These are phyloP conservation scores for Globisporangium solare DNA, from an alignment of 352 stramenopile genomes.

Conservation along the genomic window DNA sequence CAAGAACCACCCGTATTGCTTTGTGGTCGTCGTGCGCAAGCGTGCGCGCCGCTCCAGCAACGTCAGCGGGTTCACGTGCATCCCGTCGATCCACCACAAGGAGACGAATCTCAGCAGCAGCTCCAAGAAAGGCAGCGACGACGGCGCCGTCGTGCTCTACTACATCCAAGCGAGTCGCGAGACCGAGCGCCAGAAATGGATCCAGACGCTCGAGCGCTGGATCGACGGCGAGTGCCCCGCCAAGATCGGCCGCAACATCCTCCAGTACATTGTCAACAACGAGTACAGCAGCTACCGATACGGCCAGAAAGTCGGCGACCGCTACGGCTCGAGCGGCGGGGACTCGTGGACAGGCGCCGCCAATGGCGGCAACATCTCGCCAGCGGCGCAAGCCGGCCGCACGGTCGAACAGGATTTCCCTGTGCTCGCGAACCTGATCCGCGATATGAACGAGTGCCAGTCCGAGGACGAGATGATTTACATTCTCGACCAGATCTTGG, in stretches of 20 bases:
- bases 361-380: constrained; percentile 25
- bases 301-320: constrained; percentile 47
- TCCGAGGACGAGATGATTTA: constrained; percentile 80
- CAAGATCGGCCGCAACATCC: constrained; percentile 49
- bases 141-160: constrained; percentile 50
- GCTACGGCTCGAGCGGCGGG: constrained; percentile 10
- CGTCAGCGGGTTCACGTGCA: constrained; percentile 28
- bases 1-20: constrained; percentile 58
- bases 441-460: constrained; percentile 70
- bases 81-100: constrained; percentile 45
- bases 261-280: constrained; percentile 75
- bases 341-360: constrained; percentile 7
- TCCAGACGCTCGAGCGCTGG: constrained; percentile 65
- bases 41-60: constrained; percentile 33
- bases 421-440: constrained; percentile 68
- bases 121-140: constrained; percentile 19
- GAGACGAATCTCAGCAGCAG: constrained; percentile 44
- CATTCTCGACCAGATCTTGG: constrained; percentile 76
- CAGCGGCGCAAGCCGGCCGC: constrained; percentile 44
- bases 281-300: constrained; percentile 63
- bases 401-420: constrained; percentile 66
- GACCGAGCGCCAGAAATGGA: constrained; percentile 64
- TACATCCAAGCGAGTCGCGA: constrained; percentile 67
- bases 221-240: constrained; percentile 55
- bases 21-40: constrained; percentile 60